Evolutionary conservation across 1,284 basidiomycete species (phyloP).

Genomic region (Veloporphyrellus conicus): DNA sequence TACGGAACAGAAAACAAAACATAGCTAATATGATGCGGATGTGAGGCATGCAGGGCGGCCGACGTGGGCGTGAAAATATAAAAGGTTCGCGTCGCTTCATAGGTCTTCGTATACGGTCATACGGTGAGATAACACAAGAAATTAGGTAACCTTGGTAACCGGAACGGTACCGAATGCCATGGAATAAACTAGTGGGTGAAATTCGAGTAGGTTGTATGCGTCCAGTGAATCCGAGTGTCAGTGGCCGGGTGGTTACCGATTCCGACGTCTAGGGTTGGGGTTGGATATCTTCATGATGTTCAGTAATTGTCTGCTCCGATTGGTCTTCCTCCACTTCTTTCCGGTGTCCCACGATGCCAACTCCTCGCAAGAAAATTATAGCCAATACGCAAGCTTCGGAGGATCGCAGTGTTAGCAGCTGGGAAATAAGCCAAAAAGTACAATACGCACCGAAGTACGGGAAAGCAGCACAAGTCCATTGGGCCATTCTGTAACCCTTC

Average conservation of each 20-base stretch:
- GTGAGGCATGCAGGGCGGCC: not conserved
- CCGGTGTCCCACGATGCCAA: slow-evolving; percentile 53
- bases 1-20: no score
- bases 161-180: not conserved
- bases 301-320: slow-evolving; percentile 25
- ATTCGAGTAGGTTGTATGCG: not conserved
- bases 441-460: slow-evolving; percentile 47
- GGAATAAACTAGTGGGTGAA: not conserved
- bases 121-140: not conserved
- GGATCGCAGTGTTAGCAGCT: not conserved
- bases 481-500: slow-evolving; percentile 54
- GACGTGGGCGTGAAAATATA: not conserved
- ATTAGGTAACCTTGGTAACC: not conserved
- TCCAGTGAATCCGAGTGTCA: not conserved
- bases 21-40: not conserved
- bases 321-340: slow-evolving; percentile 2
- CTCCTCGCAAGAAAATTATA: slow-evolving; percentile 50
- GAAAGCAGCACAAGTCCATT: slow-evolving; percentile 63
- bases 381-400: slow-evolving; percentile 47
- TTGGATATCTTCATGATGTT: slow-evolving; percentile 1
- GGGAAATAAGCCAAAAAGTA: not conserved
- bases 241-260: not conserved
- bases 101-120: slow-evolving; percentile 10
- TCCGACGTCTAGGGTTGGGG: slow-evolving; percentile 8
- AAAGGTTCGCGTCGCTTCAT: slow-evolving; percentile 1